Evolutionary conservation across 257 asterid species (phyloP), one percentile per base, ranked within the genome.

Genomic region (Primulina tabacum): DNA sequence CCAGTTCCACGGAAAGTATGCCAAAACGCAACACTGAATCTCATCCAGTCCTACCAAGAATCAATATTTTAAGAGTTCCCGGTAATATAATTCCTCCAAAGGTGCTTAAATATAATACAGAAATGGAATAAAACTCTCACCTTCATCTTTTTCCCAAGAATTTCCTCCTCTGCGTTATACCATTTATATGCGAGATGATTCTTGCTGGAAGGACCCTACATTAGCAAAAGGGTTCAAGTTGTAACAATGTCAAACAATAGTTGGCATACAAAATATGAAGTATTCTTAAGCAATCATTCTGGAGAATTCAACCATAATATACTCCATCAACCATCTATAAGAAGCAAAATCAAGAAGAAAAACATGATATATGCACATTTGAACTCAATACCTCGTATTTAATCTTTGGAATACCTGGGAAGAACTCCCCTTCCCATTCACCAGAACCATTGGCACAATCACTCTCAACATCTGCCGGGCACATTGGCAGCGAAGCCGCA

Each of bases 1-100:
- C 99, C 99, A 0, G 94, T 89, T 73, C 99, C 97, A 63, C 99
- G 98, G 32, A 94, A 94, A n/a, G 99, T 94, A 75, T 94, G 99
- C 99, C 99, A 94, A 82, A 94, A 94, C 4, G 99, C 99, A 77
- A 94, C 81, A 57, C 99, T 94, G 74, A 94, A 94, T 80, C 98
- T 76, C 88, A 88, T 62, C 99, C 99, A 94, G 53, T 94, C 99
- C 98, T 94, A 73, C 24, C 63, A 10, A 20, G 37, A 74, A 67
- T 26, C 20, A 37, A 10, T 1, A 17, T 10, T n/a, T 4, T 20
- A 71, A 14, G 30, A 24, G 67, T 12, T 1, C 21, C 68, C 62
- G 24, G 29, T 26, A 29, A 32, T 20, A 62, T 57, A 76, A 21
- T 60, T 53, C 55, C 40, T 60, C 63, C 53, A 8, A 29, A 71